phyloP scores from a whole-genome alignment of 768 basidiomycete genomes.

The Boletellus emodensis region DNA sequence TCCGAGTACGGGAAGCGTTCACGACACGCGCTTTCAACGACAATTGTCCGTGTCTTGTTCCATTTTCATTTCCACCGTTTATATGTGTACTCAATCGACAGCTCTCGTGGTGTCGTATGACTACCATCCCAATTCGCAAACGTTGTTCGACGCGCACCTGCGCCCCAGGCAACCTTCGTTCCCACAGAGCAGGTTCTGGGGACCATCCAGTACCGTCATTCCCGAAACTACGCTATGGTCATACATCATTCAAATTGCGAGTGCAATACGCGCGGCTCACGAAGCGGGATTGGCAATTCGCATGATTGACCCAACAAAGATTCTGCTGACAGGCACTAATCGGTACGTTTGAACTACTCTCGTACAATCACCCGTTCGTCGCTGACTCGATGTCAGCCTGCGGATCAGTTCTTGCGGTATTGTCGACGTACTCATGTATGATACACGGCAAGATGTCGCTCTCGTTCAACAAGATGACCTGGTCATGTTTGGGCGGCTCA shows the following conservation, averaged over 20 bases:
- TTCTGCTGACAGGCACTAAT: slow-evolving; percentile 86
- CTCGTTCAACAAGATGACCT: slow-evolving; percentile 85
- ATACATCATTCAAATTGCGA: slow-evolving; percentile 86
- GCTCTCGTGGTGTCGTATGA: slow-evolving; percentile 91
- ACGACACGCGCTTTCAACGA: slow-evolving; percentile 92
- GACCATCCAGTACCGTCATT: slow-evolving; percentile 33
- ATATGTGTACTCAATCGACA: slow-evolving; percentile 28
- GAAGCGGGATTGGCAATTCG: slow-evolving; percentile 75
- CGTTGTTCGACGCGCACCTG: slow-evolving; percentile 76
- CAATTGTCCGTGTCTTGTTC: slow-evolving; percentile 57
- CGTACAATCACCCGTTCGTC: neutral
- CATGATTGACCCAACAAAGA: slow-evolving; percentile 81
- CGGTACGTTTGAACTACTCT: slow-evolving; percentile 41
- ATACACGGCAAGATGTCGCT: slow-evolving; percentile 56
- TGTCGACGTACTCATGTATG: slow-evolving; percentile 79
- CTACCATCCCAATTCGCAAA: slow-evolving; percentile 80
- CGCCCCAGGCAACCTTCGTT: slow-evolving; percentile 46
- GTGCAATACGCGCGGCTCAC: slow-evolving; percentile 83
- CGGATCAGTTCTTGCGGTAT: slow-evolving; percentile 86
- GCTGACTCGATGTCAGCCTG: slow-evolving; percentile 43
- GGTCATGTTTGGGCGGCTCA: slow-evolving; percentile 75
- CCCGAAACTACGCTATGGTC: slow-evolving; percentile 88
- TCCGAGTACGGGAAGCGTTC: slow-evolving; percentile 85
- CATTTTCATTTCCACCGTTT: slow-evolving; percentile 1
- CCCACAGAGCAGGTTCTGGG: slow-evolving; percentile 35